Conservation (phyloP, 257 asterid species). For the Echium plantagineum region DNA sequence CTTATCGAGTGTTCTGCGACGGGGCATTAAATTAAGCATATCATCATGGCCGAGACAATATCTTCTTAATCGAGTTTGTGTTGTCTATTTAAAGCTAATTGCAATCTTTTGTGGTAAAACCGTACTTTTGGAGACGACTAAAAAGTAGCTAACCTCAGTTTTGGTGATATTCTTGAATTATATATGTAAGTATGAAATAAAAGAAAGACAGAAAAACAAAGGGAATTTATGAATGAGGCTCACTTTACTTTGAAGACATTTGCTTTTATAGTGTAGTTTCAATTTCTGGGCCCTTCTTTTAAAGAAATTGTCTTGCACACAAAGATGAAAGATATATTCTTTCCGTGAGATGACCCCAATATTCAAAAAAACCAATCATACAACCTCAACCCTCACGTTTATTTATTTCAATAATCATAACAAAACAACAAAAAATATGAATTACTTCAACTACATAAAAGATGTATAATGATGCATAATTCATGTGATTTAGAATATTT, state of each 20-base stretch:
- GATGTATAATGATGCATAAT: conserved; percentile 3
- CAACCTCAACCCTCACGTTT: background rate
- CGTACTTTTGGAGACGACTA: too few relatives aligned
- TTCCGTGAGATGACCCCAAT: conserved; percentile 48
- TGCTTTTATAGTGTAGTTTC: conserved; percentile 21
- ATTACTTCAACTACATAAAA: background rate
- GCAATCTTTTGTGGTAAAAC: too few relatives aligned
- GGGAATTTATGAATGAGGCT: too few relatives aligned
- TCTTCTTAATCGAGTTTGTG: too few relatives aligned
- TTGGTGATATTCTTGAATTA: too few relatives aligned
- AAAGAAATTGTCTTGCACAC: conserved; percentile 38
- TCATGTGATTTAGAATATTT: background rate
- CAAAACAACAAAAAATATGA: conserved; percentile 2
- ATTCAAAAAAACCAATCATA: conserved; percentile 15
- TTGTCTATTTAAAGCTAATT: too few relatives aligned
- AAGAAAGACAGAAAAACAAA: too few relatives aligned
- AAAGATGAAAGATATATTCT: conserved; percentile 20
- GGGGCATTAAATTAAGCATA: too few relatives aligned
- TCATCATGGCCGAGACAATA: too few relatives aligned
- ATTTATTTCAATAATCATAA: conserved; percentile 18
- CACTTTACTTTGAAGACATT: conserved; percentile 16
- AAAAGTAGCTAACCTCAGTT: too few relatives aligned
- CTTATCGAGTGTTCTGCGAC: too few relatives aligned
- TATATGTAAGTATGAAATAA: too few relatives aligned
- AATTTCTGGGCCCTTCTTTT: conserved; percentile 28